These are phyloP conservation scores for Monosporascus sp. DNA, from an alignment of 2,329 filamentous ascomycete genomes.

Conservation along the genomic window DNA sequence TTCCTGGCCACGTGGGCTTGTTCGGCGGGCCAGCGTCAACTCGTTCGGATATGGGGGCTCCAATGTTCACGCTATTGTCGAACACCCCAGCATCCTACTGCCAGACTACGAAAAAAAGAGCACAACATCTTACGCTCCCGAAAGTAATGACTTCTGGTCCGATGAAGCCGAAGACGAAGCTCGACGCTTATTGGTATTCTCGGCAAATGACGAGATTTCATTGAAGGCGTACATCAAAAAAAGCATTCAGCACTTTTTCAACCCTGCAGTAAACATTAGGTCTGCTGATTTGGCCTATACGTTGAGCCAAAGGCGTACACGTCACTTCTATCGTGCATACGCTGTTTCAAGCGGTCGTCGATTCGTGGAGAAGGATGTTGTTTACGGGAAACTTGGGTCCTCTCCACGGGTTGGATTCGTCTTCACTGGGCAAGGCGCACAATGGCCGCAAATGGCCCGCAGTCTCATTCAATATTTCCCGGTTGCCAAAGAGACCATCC, in stretches of 20 bases:
- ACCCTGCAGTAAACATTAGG: background rate
- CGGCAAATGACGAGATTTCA: background rate
- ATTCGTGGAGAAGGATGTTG: background rate
- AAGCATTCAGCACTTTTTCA: background rate
- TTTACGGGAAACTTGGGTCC: too few species aligned
- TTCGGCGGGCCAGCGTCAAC: constrained; percentile 25
- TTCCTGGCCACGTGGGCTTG: constrained; percentile 16
- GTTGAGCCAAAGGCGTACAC: background rate
- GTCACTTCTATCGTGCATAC: background rate
- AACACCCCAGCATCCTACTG: too few species aligned
- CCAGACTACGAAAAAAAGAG: background rate
- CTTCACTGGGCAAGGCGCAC: constrained; percentile 21
- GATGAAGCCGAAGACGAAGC: too few species aligned
- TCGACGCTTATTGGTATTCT: background rate
- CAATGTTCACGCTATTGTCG: constrained; percentile 26
- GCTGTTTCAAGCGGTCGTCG: background rate
- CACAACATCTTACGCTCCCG: constrained; percentile 4
- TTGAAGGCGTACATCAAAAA: background rate
- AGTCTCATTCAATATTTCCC: constrained; percentile 7
- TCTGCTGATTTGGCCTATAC: background rate
- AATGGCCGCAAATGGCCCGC: constrained; percentile 20
- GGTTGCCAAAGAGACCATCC: constrained; percentile 1
- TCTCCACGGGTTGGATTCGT: constrained; percentile 7
- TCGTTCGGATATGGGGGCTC: constrained; percentile 32
- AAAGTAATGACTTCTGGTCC: constrained; percentile 1